Evolutionary conservation across 805 yeast species (phyloP), one percentile per base, ranked within the genome.

Genomic region (Cyberlindnera veronae): DNA sequence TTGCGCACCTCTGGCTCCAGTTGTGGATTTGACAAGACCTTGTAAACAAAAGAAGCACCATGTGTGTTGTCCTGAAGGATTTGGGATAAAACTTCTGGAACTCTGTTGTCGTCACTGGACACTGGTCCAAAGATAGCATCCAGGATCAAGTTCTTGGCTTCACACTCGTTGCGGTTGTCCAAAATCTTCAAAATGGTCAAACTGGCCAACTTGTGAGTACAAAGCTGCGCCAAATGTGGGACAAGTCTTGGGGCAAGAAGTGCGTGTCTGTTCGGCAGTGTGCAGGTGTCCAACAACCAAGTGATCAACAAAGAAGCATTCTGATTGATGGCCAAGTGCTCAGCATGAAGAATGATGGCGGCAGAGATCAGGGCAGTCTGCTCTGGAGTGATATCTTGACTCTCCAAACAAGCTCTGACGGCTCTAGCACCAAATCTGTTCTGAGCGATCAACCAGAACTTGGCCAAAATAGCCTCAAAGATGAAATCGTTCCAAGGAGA

Each of bases 341-440:
- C 84, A 19, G 91, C 80, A 66, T 85, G 79, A 32, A 81, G 72
- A 17, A 89, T 79, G 40, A 93, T 84, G 49, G 87, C 76, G 2
- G 86, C 79, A 7, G 95, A 81, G 7, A 91, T 72, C 33, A 86
- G 71, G 5, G 84, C 62, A 34, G 81, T 73, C 56, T 86, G 93
- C 54, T 81, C 91, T 16, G 65, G 64, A 9, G 81, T 70, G 8
- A 84, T 76, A 42, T 76, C 76, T 20, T 79, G 79, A 35, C 90
- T 80, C 64, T 93, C 99, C 38, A 93, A 68, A 50, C 95, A 88
- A 0, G 98, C 95, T 48, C 99, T 69, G 44, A 91, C 81, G 16
- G 98, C 96, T 50, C 99, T 74, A 0, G 97, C 91, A 31, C 99
- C 99, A 61, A 87, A 93, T 55, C 98, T 73, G 45, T 91, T 95